Base-by-base conservation (phyloP, 2,329 filamentous ascomycete genomes). In the Sarocladiaceae sp. region DNA sequence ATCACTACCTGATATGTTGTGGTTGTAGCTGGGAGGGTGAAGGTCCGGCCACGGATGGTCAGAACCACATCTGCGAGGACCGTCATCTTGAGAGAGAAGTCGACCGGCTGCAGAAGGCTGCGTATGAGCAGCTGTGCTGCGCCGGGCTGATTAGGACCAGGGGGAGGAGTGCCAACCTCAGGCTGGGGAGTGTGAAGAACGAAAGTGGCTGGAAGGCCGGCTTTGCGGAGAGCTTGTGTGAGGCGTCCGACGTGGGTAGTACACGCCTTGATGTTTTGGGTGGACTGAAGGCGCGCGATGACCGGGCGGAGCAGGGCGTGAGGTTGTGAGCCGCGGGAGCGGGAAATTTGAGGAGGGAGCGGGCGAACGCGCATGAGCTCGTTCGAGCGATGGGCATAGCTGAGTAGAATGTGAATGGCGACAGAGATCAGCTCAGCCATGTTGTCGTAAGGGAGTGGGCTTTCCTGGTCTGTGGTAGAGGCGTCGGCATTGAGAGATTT, bases 341-440 rank as follows among this genome's bases (percentile, higher is more conserved):
- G 61, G 20, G 58, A 50, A 54, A 66, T 55, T 50, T 70, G 51
- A 47, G 67, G 61, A 26, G 67, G 58, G 26, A 65, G 51, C 32
- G 80, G 70, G 23, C 82, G 76, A 1, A 82, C 84, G 44, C 89
- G 78, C 33, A 76, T 76, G 31, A 80, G 70, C 48, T 88, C 77
- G 51, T 83, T 89, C 57, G 85, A 78, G 9, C 84, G 79, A 60
- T 97, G 91, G 2, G 86, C 81, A 51, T 90, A 82, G 40, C 77
- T 78, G 6, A 97, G 78, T 2, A 96, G 72, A 18, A 96, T 73
- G 32, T 88, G 82, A 3, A 95, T 72, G 0, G 79, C 74, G 41
- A 85, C 69, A 2, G 78, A 75, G 21, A 88, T 69, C 6, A 74
- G 72, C 56, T 89, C 75, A 2, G 88, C 85, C 19, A 85, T 59